Evolutionary conservation across 139 green algal species (phyloP).

Genomic region (Auxenochlorella protothecoides): DNA sequence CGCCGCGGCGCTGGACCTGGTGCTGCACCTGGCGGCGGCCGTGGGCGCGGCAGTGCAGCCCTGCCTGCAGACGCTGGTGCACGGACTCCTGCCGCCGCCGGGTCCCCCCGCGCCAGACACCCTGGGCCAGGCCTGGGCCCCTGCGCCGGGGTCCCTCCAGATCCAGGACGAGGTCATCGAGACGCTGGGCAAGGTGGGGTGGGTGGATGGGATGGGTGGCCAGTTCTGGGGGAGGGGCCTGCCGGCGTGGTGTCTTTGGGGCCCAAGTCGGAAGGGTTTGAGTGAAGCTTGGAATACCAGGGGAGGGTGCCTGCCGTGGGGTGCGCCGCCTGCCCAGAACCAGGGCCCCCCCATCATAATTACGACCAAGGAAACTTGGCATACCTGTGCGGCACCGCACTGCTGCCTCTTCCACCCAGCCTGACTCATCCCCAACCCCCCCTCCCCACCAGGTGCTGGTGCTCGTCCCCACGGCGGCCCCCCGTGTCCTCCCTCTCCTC

Average conservation of each 20-base stretch:
- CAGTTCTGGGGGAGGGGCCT: neutral
- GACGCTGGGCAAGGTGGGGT: slow-evolving; percentile 24
- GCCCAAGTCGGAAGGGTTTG: too few species aligned
- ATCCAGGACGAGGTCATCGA: slow-evolving; percentile 42
- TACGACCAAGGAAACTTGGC: too few species aligned
- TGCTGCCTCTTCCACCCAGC: too few species aligned
- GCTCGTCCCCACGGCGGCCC: slow-evolving; percentile 54
- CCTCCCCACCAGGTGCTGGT: slow-evolving; percentile 35
- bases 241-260: neutral
- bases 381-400: too few species aligned
- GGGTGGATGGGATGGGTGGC: neutral
- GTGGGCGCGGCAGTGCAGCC: slow-evolving; percentile 48
- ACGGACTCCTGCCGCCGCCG: slow-evolving; percentile 42
- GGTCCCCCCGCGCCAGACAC: slow-evolving; percentile 7
- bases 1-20: slow-evolving; percentile 38
- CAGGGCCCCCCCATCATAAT: too few species aligned
- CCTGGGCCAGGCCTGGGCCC: slow-evolving; percentile 28
- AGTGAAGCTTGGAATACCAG: too few species aligned
- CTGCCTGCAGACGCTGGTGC: slow-evolving; percentile 38
- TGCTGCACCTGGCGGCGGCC: slow-evolving; percentile 48
- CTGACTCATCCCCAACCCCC: neutral
- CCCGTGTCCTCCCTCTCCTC: slow-evolving; percentile 43
- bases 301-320: too few species aligned
- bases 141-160: slow-evolving; percentile 14
- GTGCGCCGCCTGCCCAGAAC: too few species aligned